These are phyloP conservation scores for Aotearoamyces nothofagi DNA, from an alignment of 2,329 filamentous ascomycete species.

Conservation along the genomic window DNA sequence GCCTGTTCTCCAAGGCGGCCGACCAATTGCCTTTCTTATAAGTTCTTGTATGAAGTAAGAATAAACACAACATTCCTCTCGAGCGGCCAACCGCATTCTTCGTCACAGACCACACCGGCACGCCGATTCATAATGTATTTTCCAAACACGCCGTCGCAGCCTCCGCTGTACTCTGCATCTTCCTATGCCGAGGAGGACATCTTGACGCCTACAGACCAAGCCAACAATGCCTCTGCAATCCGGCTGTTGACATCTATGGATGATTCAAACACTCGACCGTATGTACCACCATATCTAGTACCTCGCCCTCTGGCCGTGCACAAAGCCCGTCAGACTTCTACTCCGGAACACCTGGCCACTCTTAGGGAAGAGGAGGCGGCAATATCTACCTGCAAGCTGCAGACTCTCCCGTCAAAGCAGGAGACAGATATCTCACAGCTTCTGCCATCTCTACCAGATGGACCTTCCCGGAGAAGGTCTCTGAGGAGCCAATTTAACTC, in stretches of 20 bases:
- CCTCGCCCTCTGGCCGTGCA: conserved; percentile 11
- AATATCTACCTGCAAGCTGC: conserved; percentile 15
- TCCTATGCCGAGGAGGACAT: conserved; percentile 37
- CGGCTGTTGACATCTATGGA: conserved; percentile 49
- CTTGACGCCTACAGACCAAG: conserved; percentile 26
- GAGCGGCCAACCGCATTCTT: too few relatives aligned
- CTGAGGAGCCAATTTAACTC: conserved; percentile 19
- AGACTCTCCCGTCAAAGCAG: conserved; percentile 12
- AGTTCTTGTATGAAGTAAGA: too few relatives aligned
- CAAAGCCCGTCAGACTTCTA: conserved; percentile 16
- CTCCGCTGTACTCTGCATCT: conserved; percentile 39
- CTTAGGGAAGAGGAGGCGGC: conserved; percentile 25
- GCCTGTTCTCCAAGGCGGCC: too few relatives aligned
- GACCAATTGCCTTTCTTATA: too few relatives aligned
- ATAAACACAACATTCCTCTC: too few relatives aligned
- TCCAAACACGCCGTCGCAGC: conserved; percentile 32
- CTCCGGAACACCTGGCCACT: conserved; percentile 21
- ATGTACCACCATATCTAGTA: conserved; percentile 27
- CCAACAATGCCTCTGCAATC: conserved; percentile 33
- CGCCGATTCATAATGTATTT: conserved; percentile 22
- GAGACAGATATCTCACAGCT: conserved; percentile 21
- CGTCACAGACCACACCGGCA: too few relatives aligned
- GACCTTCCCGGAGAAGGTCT: conserved; percentile 27
- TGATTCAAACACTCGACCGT: conserved; percentile 35
- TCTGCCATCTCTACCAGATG: conserved; percentile 36